Evolutionary conservation across 2,329 filamentous ascomycete species (phyloP).

Genomic region (Colletotrichum viniferum): DNA sequence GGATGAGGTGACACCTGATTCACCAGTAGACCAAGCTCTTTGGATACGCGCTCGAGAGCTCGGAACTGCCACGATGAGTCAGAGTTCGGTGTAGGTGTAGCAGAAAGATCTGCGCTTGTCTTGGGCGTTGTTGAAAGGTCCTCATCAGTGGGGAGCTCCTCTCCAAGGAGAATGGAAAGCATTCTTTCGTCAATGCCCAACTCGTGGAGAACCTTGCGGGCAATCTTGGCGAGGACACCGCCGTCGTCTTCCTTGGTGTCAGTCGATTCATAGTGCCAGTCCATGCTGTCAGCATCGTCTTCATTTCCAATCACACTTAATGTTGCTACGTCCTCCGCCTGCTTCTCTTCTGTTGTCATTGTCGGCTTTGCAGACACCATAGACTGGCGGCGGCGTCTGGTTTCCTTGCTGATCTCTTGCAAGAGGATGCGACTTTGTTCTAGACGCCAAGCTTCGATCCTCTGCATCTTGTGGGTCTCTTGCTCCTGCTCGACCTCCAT

Average conservation of each 20-base stretch:
- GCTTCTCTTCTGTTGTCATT: constrained; percentile 31
- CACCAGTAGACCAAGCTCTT: constrained; percentile 83
- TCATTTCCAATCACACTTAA: constrained; percentile 31
- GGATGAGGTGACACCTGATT: constrained; percentile 80
- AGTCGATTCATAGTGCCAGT: constrained; percentile 57
- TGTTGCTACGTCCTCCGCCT: constrained; percentile 33
- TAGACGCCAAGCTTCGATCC: constrained; percentile 90
- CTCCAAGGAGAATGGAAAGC: constrained; percentile 86
- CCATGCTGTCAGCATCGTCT: constrained; percentile 43
- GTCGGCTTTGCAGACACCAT: constrained; percentile 50
- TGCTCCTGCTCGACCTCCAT: constrained; percentile 59
- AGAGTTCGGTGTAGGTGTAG: constrained; percentile 32
- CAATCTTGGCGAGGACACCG: constrained; percentile 80
- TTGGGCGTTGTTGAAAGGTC: constrained; percentile 53
- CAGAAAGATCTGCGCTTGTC: constrained; percentile 30
- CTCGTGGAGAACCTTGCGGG: constrained; percentile 84
- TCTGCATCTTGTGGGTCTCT: constrained; percentile 75
- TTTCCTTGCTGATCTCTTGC: constrained; percentile 89
- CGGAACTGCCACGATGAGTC: constrained; percentile 73
- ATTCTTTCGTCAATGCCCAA: constrained; percentile 87
- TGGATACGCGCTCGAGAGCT: constrained; percentile 82
- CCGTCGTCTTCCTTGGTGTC: constrained; percentile 57
- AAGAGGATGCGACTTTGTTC: constrained; percentile 87
- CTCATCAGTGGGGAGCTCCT: constrained; percentile 66
- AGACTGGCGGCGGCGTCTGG: constrained; percentile 69